Evolutionary conservation across 164 flowering plant species (phyloP).

Genomic region (Nymphaea thermarum): DNA sequence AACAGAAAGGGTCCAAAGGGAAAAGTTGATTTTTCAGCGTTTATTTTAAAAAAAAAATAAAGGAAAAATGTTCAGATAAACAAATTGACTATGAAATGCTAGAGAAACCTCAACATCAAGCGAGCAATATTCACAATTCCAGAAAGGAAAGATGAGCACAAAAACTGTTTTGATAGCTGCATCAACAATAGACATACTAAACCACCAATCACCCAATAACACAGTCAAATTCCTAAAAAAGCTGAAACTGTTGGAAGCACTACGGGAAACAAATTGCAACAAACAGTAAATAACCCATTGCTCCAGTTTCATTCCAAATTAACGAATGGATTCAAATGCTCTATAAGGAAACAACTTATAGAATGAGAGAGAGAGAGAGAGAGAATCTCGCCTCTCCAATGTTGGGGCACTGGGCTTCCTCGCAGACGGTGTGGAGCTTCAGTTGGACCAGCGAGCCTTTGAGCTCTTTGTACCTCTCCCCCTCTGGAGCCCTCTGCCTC

Average conservation of each 20-base stretch:
- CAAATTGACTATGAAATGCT: too few species aligned
- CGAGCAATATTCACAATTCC: too few species aligned
- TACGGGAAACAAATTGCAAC: neutral
- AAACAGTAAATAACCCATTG: neutral
- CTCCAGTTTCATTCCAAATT: neutral
- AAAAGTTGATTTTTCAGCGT: too few species aligned
- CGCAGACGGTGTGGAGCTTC: constrained; percentile 85
- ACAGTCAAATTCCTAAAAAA: too few species aligned
- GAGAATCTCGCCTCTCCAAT: constrained; percentile 60
- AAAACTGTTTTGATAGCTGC: too few species aligned
- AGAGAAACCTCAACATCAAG: too few species aligned
- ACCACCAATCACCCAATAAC: too few species aligned
- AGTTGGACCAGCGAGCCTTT: constrained; percentile 51
- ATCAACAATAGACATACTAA: too few species aligned
- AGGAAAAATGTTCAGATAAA: too few species aligned
- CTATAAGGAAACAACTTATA: neutral
- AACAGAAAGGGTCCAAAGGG: neutral
- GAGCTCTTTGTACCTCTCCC: constrained; percentile 56
- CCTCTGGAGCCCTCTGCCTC: constrained; percentile 80
- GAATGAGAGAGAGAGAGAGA: neutral
- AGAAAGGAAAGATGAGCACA: too few species aligned
- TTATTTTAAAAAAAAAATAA: too few species aligned
- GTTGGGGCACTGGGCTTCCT: constrained; percentile 95
- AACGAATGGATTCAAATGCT: too few species aligned
- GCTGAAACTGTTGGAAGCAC: neutral